A percentile compares a stretch with the other conserved stretches of the same genome.
These are phyloP conservation scores for Rhizophlyctis rosea DNA, from an alignment of 192 early-diverging fungal genomes.

Conservation along the genomic window DNA sequence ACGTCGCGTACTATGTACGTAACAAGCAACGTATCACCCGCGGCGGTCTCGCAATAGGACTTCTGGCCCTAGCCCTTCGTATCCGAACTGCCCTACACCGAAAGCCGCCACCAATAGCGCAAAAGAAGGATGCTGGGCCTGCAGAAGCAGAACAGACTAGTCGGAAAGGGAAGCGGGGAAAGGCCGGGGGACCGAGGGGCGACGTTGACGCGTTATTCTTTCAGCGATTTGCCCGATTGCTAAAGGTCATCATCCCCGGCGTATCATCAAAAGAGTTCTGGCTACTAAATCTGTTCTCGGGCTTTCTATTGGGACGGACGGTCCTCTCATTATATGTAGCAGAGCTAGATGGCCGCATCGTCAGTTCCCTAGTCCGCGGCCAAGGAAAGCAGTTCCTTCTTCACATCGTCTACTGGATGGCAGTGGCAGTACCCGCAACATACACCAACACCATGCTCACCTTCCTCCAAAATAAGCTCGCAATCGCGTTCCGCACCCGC, in stretches of 20 bases:
- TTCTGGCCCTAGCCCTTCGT: slow-evolving; percentile 19
- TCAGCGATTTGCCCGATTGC: slow-evolving; percentile 62
- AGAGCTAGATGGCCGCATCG: slow-evolving; percentile 79
- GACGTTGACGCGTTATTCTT: slow-evolving; percentile 60
- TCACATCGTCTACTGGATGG: slow-evolving; percentile 89
- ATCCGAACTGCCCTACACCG: slow-evolving; percentile 14
- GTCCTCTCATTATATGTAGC: slow-evolving; percentile 90
- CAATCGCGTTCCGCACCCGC: slow-evolving; percentile 48
- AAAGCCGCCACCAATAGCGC: background rate
- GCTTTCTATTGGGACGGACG: slow-evolving; percentile 86
- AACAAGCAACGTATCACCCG: slow-evolving; percentile 27
- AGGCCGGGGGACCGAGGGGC: slow-evolving; percentile 26
- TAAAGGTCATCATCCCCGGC: slow-evolving; percentile 84
- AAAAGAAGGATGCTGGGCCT: background rate
- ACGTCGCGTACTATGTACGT: slow-evolving; percentile 24
- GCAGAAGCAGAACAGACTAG: background rate
- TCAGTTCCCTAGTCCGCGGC: slow-evolving; percentile 72
- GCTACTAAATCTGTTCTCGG: slow-evolving; percentile 79
- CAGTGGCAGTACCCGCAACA: slow-evolving; percentile 89
- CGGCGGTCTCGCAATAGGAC: slow-evolving; percentile 1
- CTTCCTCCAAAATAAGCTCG: slow-evolving; percentile 52
- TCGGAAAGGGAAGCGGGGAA: slow-evolving; percentile 19
- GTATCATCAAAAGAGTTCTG: slow-evolving; percentile 79
- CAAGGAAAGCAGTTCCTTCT: slow-evolving; percentile 77
- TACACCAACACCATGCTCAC: slow-evolving; percentile 91